Evolutionary conservation across 2,329 filamentous ascomycete genomes (phyloP).

Genomic region (Teratosphaeria destructans): DNA sequence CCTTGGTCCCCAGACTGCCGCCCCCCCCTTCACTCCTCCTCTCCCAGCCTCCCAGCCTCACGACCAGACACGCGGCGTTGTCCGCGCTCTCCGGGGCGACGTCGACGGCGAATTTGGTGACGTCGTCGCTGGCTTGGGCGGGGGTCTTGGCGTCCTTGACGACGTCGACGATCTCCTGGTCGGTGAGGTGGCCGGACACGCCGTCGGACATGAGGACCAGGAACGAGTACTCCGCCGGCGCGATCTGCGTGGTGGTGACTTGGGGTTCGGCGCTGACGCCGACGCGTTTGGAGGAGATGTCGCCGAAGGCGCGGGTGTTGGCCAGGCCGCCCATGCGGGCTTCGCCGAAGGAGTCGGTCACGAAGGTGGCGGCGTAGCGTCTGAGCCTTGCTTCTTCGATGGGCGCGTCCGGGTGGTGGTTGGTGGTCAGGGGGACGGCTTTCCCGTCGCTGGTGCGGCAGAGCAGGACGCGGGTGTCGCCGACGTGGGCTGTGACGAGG

Average conservation of each 20-base stretch:
- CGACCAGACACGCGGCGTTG: slow-evolving; percentile 54
- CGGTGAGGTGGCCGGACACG: slow-evolving; percentile 71
- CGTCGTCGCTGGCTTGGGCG: slow-evolving; percentile 66
- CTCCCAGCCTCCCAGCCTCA: slow-evolving; percentile 56
- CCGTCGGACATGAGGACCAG: slow-evolving; percentile 82
- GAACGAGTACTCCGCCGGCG: slow-evolving; percentile 78
- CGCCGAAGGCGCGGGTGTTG: slow-evolving; percentile 89
- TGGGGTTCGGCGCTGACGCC: slow-evolving; percentile 93
- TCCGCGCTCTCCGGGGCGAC: slow-evolving; percentile 52
- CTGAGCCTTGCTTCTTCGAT: slow-evolving; percentile 73
- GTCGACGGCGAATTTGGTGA: slow-evolving; percentile 84
- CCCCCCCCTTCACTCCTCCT: slow-evolving; percentile 70
- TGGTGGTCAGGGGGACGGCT: slow-evolving; percentile 71
- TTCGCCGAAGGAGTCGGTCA: slow-evolving; percentile 94
- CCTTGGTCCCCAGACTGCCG: slow-evolving; percentile 83
- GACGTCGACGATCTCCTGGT: slow-evolving; percentile 94
- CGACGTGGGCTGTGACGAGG: slow-evolving; percentile 78
- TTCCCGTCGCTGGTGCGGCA: slow-evolving; percentile 77
- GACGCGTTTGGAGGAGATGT: slow-evolving; percentile 82
- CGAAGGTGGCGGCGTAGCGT: slow-evolving; percentile 75
- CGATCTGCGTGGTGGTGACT: slow-evolving; percentile 66
- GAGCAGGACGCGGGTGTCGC: slow-evolving; percentile 82
- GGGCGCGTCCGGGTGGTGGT: slow-evolving; percentile 86
- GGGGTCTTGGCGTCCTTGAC: slow-evolving; percentile 89
- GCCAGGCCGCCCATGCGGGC: slow-evolving; percentile 88